These are phyloP conservation scores for Zanthoxylum bungeanum DNA, from an alignment of 345 rosid species.

Conservation along the genomic window DNA sequence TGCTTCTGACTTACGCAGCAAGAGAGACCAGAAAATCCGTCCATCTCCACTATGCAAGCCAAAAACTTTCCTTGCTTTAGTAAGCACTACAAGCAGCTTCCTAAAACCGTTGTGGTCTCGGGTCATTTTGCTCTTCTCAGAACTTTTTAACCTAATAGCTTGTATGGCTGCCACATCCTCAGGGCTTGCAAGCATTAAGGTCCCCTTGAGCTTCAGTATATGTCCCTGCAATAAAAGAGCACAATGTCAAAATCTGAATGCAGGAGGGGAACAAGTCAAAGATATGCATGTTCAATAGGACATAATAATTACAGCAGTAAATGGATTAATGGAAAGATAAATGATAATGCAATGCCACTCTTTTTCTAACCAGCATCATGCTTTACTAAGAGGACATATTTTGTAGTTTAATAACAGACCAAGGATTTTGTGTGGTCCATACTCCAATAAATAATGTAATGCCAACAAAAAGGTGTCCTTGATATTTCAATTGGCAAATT, in stretches of 20 bases:
- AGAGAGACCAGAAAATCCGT: conserved; percentile 79
- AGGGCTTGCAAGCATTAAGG: conserved; percentile 91
- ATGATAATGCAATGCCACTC: background rate
- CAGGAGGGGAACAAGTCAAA: conserved; percentile 2
- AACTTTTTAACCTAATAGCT: conserved; percentile 76
- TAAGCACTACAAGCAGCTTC: conserved; percentile 81
- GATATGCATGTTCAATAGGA: conserved; percentile 7
- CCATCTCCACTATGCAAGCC: conserved; percentile 99
- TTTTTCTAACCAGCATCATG: background rate
- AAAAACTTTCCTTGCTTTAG: conserved; percentile 78
- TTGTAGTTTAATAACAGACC: background rate
- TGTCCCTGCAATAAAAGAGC: conserved; percentile 64
- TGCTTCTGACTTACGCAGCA: conserved; percentile 58
- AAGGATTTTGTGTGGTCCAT: background rate
- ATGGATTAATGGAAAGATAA: conserved; percentile 1
- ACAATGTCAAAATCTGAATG: conserved; percentile 23
- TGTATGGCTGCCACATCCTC: conserved; percentile 89
- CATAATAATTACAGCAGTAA: background rate
- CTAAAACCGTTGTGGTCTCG: conserved; percentile 99
- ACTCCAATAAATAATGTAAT: background rate
- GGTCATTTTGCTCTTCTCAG: conserved; percentile 92
- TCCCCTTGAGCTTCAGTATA: conserved; percentile 82
- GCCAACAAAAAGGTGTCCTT: background rate
- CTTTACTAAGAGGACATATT: background rate
- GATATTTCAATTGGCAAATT: background rate